Evolutionary conservation across 345 rosid species (phyloP), one percentile per base, ranked within the genome.

Genomic region (Psidium friedrichsthalianum): DNA sequence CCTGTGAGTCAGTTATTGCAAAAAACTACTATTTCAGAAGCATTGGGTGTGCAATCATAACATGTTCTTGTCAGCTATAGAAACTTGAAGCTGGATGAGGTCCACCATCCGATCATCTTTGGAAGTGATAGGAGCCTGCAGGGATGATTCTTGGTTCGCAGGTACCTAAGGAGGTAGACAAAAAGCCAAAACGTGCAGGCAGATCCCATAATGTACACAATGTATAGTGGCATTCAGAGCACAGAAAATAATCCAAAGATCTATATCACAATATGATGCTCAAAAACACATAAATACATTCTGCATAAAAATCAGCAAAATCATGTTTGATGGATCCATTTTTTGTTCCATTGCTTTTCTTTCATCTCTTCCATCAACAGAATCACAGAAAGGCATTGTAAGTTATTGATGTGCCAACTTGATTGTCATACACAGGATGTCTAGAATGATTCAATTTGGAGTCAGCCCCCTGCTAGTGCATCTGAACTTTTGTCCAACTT

Each of bases 151-250:
- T 53, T 53, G 89, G 85, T 85, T 86, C 81, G 78, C 85, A 51
- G 88, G 86, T 55, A 87, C 88, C 94, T 92, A 89, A 86, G 86
- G 61, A 83, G 74, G 36, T 14, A 59, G 74, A 32, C 36, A 58
- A 83, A 24, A 82, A 44, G 53, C 27, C 57, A 49, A 59, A 59
- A 0, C 9, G 25, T 6, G 15, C 29, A n/a, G 74, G 40, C 74
- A 59, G 40, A 27, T 6, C 74, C 44, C 44, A 6, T 42, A 42
- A 42, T 42, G 44, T 6, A 42, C 44, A 42, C 44, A 5, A 42
- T 42, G 44, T 6, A 42, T 6, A 42, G 5, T 2, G 44, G 44
- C 44, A 42, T 42, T 42, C 44, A 42, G 44, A 42, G 44, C 44
- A 42, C 44, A n/a, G n/a, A n/a, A n/a, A n/a, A n/a, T n/a, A n/a